Percentiles rank a stretch among this genome's conserved stretches.
Conservation (phyloP, 2,329 filamentous ascomycete species). For the Magnaporthiopsis incrustans region DNA sequence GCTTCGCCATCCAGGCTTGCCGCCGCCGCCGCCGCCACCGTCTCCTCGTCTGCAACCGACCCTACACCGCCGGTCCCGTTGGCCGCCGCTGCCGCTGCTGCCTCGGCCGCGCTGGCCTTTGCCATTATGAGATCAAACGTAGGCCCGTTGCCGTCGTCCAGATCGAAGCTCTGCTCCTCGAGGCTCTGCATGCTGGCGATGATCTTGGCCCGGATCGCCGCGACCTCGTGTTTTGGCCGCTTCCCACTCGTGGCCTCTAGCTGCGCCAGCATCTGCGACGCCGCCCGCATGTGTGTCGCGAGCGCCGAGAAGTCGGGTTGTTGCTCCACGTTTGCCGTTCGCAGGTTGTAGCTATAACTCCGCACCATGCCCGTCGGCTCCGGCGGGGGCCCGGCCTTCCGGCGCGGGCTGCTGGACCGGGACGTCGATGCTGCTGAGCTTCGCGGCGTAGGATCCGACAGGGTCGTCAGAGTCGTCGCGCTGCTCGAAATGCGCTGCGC, state of each 20-base stretch:
- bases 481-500: slow-evolving; percentile 53
- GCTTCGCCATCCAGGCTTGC: slow-evolving; percentile 43
- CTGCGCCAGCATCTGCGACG: slow-evolving; percentile 80
- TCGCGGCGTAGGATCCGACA: slow-evolving; percentile 57
- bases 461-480: slow-evolving; percentile 50
- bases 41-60: slow-evolving; percentile 46
- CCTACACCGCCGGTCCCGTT: slow-evolving; percentile 22
- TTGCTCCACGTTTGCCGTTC: slow-evolving; percentile 33
- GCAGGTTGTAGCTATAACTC: background rate
- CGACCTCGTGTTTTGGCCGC: slow-evolving; percentile 70
- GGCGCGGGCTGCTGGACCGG: slow-evolving; percentile 52
- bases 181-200: slow-evolving; percentile 86
- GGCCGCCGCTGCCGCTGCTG: slow-evolving; percentile 30
- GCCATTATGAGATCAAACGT: slow-evolving; percentile 80
- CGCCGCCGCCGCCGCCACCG: slow-evolving; percentile 35
- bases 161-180: slow-evolving; percentile 76
- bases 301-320: slow-evolving; percentile 76
- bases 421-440: slow-evolving; percentile 63
- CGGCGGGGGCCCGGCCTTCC: slow-evolving; percentile 28
- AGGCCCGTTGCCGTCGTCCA: slow-evolving; percentile 62
- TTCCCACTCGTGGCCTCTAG: slow-evolving; percentile 75
- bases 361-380: background rate
- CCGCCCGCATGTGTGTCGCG: slow-evolving; percentile 80
- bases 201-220: slow-evolving; percentile 76
- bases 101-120: slow-evolving; percentile 50